Conservation (phyloP, 371 early-diverging fungal species). For the Rhizopus stolonifer region DNA sequence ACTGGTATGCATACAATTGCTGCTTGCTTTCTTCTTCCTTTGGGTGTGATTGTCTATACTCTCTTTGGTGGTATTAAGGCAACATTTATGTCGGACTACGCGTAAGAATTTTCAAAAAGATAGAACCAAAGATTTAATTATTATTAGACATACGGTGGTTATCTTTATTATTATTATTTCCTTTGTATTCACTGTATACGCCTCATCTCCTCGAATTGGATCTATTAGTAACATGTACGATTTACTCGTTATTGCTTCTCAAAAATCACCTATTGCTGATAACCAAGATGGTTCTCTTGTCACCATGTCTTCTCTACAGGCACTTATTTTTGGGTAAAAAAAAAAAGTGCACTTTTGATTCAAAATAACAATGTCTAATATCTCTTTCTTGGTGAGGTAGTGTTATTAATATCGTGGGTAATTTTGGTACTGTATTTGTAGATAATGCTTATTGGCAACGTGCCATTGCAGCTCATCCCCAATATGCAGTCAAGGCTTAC, state of each 20-base stretch:
- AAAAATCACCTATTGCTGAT: slow-evolving; percentile 50
- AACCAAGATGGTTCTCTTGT: slow-evolving; percentile 64
- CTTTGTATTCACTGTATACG: slow-evolving; percentile 66
- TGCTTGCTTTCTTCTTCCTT: slow-evolving; percentile 64
- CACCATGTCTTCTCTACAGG: slow-evolving; percentile 66
- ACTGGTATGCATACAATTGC: slow-evolving; percentile 71
- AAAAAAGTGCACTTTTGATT: too few species aligned
- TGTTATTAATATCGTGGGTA: slow-evolving; percentile 71
- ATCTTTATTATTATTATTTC: slow-evolving; percentile 66
- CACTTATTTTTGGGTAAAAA: slow-evolving; percentile 63
- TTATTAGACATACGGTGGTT: slow-evolving; percentile 65
- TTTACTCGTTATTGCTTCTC: slow-evolving; percentile 49
- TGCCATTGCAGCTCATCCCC: slow-evolving; percentile 68
- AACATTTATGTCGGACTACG: slow-evolving; percentile 71
- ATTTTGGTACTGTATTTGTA: slow-evolving; percentile 74
- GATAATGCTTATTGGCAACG: slow-evolving; percentile 76
- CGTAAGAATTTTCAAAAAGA: slow-evolving; percentile 21
- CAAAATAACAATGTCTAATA: too few species aligned
- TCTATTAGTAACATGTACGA: slow-evolving; percentile 68
- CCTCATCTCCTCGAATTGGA: slow-evolving; percentile 59
- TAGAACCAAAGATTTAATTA: too few species aligned
- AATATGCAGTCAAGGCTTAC: slow-evolving; percentile 68
- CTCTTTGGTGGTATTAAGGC: slow-evolving; percentile 72
- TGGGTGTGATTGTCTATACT: slow-evolving; percentile 69
- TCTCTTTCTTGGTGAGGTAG: too few species aligned